Evolutionary conservation across 2,329 filamentous ascomycete genomes (phyloP).

Genomic region (Coniochaeta hoffmannii): DNA sequence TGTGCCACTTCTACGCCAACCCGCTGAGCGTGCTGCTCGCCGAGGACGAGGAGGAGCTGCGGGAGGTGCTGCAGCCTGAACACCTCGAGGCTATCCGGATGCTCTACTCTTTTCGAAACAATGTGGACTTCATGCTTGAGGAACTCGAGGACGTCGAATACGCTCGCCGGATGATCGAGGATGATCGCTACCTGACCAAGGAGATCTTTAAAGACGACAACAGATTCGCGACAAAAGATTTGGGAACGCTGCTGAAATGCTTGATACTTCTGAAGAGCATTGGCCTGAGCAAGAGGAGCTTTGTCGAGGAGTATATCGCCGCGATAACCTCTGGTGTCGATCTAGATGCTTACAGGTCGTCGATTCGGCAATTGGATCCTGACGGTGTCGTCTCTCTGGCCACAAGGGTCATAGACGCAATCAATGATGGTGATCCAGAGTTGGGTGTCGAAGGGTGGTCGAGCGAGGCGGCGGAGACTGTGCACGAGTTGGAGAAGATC

Average conservation of each 20-base stretch:
- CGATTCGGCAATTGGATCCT: slow-evolving; percentile 53
- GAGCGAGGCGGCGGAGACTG: slow-evolving; percentile 22
- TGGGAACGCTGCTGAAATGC: slow-evolving; percentile 36
- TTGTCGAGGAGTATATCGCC: slow-evolving; percentile 52
- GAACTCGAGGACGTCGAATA: slow-evolving; percentile 51
- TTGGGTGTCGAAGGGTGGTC: slow-evolving; percentile 28
- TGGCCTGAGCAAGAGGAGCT: slow-evolving; percentile 28
- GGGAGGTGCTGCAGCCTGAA: slow-evolving; percentile 41
- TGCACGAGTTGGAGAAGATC: slow-evolving; percentile 29
- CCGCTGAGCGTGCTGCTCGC: slow-evolving; percentile 58
- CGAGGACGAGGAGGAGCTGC: slow-evolving; percentile 14
- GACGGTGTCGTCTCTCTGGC: slow-evolving; percentile 36
- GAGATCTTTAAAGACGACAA: slow-evolving; percentile 3
- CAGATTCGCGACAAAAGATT: slow-evolving; percentile 15
- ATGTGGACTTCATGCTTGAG: slow-evolving; percentile 41
- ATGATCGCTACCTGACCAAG: neutral
- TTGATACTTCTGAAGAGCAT: slow-evolving; percentile 37
- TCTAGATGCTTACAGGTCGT: slow-evolving; percentile 41
- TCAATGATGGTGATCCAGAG: slow-evolving; percentile 26
- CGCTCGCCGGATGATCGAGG: slow-evolving; percentile 27
- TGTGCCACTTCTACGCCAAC: slow-evolving; percentile 81
- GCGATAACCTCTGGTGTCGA: slow-evolving; percentile 49
- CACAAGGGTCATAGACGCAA: slow-evolving; percentile 29
- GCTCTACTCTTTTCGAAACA: slow-evolving; percentile 58
- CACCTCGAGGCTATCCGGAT: slow-evolving; percentile 62